phyloP scores from a whole-genome alignment of 2,329 filamentous ascomycete genomes.

The Tolypocladium nubicola region DNA sequence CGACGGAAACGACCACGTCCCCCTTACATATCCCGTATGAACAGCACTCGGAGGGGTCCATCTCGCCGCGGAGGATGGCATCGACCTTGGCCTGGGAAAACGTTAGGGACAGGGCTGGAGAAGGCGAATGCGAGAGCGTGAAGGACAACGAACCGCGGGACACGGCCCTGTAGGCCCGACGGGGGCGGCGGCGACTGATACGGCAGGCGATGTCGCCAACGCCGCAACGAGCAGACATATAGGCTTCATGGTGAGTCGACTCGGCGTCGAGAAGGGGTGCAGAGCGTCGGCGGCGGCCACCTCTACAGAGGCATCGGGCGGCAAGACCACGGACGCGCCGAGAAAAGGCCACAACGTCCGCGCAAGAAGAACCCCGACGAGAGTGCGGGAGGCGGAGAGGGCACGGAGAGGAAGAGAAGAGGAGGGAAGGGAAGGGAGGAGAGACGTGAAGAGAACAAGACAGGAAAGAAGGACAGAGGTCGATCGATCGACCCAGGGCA shows the following conservation, averaged over 20 bases:
- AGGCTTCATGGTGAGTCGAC: slow-evolving; percentile 3
- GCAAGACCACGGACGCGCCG: background rate
- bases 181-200: slow-evolving; percentile 11
- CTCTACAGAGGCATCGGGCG: background rate
- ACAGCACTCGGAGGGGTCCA: slow-evolving; percentile 40
- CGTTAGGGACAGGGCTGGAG: background rate
- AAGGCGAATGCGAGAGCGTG: background rate
- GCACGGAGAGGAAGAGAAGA: background rate
- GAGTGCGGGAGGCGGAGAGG: background rate
- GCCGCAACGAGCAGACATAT: background rate
- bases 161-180: slow-evolving; percentile 24
- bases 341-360: background rate
- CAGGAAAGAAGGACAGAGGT: background rate
- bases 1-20: slow-evolving; percentile 37
- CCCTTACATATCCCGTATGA: slow-evolving; percentile 42
- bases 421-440: background rate
- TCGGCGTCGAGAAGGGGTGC: background rate
- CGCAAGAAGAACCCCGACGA: background rate
- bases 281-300: background rate
- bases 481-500: background rate
- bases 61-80: slow-evolving; percentile 35
- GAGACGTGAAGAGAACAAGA: background rate
- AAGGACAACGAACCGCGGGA: slow-evolving; percentile 15
- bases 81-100: slow-evolving; percentile 20
- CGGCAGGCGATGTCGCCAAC: slow-evolving; percentile 7